Base-by-base conservation (phyloP, 192 early-diverging fungal genomes). In the Podila verticillata region DNA sequence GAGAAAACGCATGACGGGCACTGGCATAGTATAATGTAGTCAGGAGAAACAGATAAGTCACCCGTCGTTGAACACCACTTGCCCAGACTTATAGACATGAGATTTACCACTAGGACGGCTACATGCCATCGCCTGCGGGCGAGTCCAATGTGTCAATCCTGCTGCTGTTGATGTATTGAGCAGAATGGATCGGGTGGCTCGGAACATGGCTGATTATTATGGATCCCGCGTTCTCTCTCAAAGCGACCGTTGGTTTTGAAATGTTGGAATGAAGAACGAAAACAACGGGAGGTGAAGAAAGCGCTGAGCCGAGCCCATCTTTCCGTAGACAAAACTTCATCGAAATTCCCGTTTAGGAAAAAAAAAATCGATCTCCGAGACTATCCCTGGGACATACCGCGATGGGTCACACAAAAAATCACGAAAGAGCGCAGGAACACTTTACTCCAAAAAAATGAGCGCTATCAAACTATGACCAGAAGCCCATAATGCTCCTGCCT, bases 401-500 rank as follows among this genome's bases (percentile, higher is more conserved):
- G 36, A 12, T 44, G 15, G 36, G 39, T 44, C 39, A 44, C 39
- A 44, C 39, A 44, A 44, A 44, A 44, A 39, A 39, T 1, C 0
- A 15, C 2, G 39, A 44, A 44, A 44, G 39, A 17, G 39, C 39
- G 39, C 13, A 44, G 12, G 39, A 2, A 15, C 39, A 44, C 39
- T 44, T 44, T 44, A 15, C 39, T 44, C 15, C 17, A 44, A 3
- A 3, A 1, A 39, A 12, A 12, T 39, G 36, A 44, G 0, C 15
- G 13, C 2, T 44, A 44, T 44, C 39, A 2, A 44, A 0, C 54
- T 48, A 80, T 19, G 77, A 80, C 77, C 77, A 80, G 29, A 80
- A 72, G 4, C 77, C 77, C 77, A 80, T 78, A 47, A 77, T 28
- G 22, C 62, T 77, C 6, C 74, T 57, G 2, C 78, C 70, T 26